These are phyloP conservation scores for Botrytis fabae DNA, from an alignment of 2,329 filamentous ascomycete species.

Conservation along the genomic window DNA sequence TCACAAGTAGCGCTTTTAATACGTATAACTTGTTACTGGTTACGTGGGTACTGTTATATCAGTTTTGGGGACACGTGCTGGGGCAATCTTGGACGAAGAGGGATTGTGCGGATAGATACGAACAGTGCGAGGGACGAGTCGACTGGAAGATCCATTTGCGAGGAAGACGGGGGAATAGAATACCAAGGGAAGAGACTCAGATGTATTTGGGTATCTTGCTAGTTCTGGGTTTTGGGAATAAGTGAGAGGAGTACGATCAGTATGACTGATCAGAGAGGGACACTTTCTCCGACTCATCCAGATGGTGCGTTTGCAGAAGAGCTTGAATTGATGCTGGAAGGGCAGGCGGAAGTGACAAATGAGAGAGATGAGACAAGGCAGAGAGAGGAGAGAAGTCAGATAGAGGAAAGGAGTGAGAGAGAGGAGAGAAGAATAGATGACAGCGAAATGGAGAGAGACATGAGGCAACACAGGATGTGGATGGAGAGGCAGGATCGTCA, in stretches of 20 bases:
- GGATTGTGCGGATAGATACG: background rate
- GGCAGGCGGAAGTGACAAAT: background rate
- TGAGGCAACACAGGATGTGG: background rate
- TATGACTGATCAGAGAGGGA: background rate
- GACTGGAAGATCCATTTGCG: background rate
- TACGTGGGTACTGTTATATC: background rate
- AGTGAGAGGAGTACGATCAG: rapidly evolving
- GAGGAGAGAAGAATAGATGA: background rate
- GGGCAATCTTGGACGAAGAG: background rate
- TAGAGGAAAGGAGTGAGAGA: no score
- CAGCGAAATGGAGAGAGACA: background rate
- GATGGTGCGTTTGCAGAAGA: rapidly evolving
- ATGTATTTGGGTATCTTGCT: background rate
- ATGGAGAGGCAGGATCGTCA: background rate
- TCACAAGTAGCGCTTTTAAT: no score
- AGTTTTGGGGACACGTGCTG: background rate
- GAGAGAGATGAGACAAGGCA: background rate
- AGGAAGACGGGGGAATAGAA: background rate
- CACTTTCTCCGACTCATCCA: background rate
- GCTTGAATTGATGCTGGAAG: background rate
- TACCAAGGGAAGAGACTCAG: background rate
- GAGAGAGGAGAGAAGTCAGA: no score
- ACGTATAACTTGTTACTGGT: no score
- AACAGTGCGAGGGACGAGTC: background rate
- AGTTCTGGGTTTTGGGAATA: background rate